Evolutionary conservation across 768 basidiomycete genomes (phyloP).

Genomic region (Xerocomus potaroensis): DNA sequence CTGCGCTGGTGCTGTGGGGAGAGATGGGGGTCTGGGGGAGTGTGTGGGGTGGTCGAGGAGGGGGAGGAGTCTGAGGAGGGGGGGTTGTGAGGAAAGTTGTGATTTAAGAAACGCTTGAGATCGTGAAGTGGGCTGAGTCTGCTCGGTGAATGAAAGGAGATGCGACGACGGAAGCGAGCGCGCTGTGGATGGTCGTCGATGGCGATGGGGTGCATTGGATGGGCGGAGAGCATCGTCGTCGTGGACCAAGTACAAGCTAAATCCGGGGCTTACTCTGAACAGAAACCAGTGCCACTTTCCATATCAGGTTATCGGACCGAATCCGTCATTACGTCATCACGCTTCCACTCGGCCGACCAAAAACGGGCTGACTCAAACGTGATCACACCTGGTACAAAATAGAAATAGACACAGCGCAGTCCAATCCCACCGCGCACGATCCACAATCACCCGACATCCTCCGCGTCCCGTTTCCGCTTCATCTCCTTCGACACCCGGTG

Average conservation of each 20-base stretch:
- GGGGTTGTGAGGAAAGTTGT: slow-evolving; percentile 62
- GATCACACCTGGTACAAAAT: background rate
- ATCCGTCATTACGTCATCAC: slow-evolving; percentile 16
- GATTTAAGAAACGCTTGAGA: slow-evolving; percentile 91
- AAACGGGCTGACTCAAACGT: background rate
- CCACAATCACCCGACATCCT: slow-evolving; percentile 53
- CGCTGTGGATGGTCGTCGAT: slow-evolving; percentile 4
- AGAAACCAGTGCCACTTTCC: slow-evolving; percentile 3
- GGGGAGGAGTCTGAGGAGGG: slow-evolving; percentile 27
- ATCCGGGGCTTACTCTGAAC: background rate
- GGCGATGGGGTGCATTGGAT: slow-evolving; percentile 31
- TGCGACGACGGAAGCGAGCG: slow-evolving; percentile 26
- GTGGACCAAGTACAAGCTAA: slow-evolving; percentile 4
- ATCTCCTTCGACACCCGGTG: slow-evolving; percentile 90
- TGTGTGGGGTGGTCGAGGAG: slow-evolving; percentile 20
- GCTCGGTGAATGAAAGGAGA: slow-evolving; percentile 43
- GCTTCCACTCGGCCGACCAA: slow-evolving; percentile 12
- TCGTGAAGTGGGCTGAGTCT: slow-evolving; percentile 91
- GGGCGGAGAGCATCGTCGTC: slow-evolving; percentile 34
- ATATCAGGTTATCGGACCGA: slow-evolving; percentile 20
- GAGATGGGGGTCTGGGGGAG: slow-evolving; percentile 30
- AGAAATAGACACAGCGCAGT: no score
- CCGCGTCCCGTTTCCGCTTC: slow-evolving; percentile 88
- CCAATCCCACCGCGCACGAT: background rate
- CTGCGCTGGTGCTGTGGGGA: slow-evolving; percentile 34